These are phyloP conservation scores for Nelumbo lutea DNA, from an alignment of 164 flowering plant species.

Conservation along the genomic window DNA sequence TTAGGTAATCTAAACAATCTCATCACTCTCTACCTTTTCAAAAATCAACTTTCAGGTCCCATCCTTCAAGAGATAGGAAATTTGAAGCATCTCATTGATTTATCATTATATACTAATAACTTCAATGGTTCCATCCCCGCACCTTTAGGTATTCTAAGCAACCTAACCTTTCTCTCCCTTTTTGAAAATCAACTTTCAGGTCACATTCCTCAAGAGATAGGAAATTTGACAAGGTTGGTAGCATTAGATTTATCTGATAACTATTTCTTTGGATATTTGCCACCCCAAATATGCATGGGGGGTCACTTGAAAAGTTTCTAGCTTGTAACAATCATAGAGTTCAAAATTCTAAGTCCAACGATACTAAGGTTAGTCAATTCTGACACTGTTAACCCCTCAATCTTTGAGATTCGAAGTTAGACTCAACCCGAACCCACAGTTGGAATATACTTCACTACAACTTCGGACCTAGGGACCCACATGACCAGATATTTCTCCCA, in stretches of 20 bases:
- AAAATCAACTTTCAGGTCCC: neutral
- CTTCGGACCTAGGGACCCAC: too few relatives aligned
- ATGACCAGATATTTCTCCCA: too few relatives aligned
- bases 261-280: neutral
- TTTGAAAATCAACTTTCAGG: too few relatives aligned
- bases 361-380: too few relatives aligned
- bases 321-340: neutral
- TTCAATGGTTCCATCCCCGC: conserved; percentile 3
- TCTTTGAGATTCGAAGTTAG: too few relatives aligned
- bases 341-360: too few relatives aligned
- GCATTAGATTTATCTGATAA: neutral
- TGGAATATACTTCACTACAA: too few relatives aligned
- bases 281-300: neutral
- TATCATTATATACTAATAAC: neutral
- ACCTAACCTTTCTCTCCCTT: too few relatives aligned
- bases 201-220: too few relatives aligned
- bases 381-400: too few relatives aligned
- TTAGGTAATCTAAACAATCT: neutral
- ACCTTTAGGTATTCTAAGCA: neutral
- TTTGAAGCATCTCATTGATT: neutral
- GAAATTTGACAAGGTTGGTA: neutral
- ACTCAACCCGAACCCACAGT: too few relatives aligned
- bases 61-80: conserved; percentile 1
- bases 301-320: neutral
- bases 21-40: neutral